phyloP scores from a whole-genome alignment of 1,139 yeast genomes.

The Tardiomyces blankii region DNA sequence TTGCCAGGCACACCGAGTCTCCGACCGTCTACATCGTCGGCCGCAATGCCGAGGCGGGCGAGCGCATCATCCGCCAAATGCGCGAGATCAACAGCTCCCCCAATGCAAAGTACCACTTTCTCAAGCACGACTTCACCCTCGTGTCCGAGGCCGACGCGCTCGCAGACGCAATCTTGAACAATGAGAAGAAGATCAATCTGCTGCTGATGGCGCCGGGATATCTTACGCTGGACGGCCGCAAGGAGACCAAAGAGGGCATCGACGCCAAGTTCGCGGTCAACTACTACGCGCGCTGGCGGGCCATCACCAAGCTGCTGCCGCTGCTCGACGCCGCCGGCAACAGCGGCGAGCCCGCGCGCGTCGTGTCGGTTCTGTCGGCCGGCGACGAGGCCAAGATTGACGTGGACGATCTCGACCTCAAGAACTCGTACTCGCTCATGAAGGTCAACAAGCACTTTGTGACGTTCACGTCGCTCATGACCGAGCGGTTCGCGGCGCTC shows the following conservation, averaged over 20 bases:
- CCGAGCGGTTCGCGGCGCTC: constrained; percentile 13
- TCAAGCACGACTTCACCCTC: constrained; percentile 16
- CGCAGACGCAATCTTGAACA: constrained; percentile 10
- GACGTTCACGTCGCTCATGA: constrained; percentile 15
- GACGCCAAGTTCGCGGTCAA: constrained; percentile 19
- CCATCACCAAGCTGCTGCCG: constrained; percentile 15
- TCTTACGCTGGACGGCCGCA: constrained; percentile 11
- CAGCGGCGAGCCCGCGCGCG: constrained; percentile 18
- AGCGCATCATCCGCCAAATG: constrained; percentile 12
- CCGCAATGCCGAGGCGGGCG: constrained; percentile 17
- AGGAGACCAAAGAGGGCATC: constrained; percentile 20
- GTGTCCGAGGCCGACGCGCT: constrained; percentile 18
- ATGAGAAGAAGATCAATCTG: constrained; percentile 19
- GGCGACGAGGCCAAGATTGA: constrained; percentile 14
- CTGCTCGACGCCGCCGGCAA: constrained; percentile 17
- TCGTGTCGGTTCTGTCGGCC: constrained; percentile 20
- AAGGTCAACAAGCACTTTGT: constrained; percentile 10
- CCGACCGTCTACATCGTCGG: constrained; percentile 25
- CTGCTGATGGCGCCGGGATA: constrained; percentile 19
- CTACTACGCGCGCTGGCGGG: constrained; percentile 22
- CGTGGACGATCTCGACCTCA: constrained; percentile 18
- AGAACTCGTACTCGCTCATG: constrained; percentile 10
- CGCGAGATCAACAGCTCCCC: constrained; percentile 12
- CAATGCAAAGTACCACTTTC: constrained; percentile 11
- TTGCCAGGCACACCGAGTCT: constrained; percentile 18